Evolutionary conservation across 257 asterid genomes (phyloP).

Genomic region (Echites panduratus): DNA sequence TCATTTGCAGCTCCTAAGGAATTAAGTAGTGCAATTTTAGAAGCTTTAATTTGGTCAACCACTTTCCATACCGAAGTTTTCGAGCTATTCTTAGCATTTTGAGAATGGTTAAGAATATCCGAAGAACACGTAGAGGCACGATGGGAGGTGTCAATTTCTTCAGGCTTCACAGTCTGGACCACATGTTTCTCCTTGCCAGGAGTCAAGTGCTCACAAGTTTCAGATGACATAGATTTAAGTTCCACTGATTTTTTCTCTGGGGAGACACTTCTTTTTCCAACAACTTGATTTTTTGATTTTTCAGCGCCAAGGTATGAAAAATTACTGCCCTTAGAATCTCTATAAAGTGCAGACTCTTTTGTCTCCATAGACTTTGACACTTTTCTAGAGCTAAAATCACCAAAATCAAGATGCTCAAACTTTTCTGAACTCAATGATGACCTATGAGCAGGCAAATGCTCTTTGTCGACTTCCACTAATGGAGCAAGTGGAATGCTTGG

Average conservation of each 20-base stretch:
- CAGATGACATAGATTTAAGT: conserved; percentile 23
- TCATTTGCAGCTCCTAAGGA: conserved; percentile 35
- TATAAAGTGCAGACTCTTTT: conserved; percentile 18
- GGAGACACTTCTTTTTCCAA: conserved; percentile 19
- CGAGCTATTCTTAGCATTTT: conserved; percentile 17
- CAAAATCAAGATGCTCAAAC: conserved; percentile 15
- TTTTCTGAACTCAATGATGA: conserved; percentile 25
- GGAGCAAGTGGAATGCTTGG: conserved; percentile 17
- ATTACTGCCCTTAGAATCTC: conserved; percentile 22
- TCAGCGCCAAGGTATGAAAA: conserved; percentile 21
- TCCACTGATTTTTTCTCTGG: conserved; percentile 25
- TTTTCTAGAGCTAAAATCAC: conserved; percentile 12
- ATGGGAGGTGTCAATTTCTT: conserved; percentile 21
- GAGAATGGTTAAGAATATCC: conserved; percentile 19
- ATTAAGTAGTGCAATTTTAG: conserved; percentile 28
- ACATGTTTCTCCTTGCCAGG: conserved; percentile 25
- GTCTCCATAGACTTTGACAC: conserved; percentile 18
- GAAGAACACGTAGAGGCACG: conserved; percentile 26
- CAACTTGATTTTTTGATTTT: conserved; percentile 20
- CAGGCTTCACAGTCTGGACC: conserved; percentile 23
- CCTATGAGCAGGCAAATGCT: conserved; percentile 23
- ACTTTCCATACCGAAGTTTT: conserved; percentile 32
- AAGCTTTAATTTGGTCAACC: conserved; percentile 41
- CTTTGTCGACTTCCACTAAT: conserved; percentile 23
- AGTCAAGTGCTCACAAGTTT: conserved; percentile 30